phyloP scores from a whole-genome alignment of 2,329 filamentous ascomycete genomes.

The Phyllosticta citriasiana region DNA sequence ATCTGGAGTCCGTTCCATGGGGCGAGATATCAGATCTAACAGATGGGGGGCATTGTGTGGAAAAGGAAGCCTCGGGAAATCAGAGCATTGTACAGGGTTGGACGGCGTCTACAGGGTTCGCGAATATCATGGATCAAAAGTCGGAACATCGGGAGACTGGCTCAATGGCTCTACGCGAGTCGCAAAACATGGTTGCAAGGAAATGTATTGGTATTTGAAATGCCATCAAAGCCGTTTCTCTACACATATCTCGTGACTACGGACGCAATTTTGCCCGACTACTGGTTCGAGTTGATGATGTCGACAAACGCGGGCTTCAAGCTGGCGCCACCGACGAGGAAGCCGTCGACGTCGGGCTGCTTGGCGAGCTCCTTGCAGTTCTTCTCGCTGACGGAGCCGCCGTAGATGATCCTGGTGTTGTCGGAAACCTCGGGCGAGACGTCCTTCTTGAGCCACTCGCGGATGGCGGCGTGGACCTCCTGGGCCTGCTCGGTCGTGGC shows the following conservation, averaged over 20 bases:
- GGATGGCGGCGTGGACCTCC: constrained; percentile 61
- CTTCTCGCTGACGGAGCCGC: constrained; percentile 94
- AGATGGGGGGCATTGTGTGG: not conserved
- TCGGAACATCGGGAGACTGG: not conserved
- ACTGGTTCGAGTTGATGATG: constrained; percentile 52
- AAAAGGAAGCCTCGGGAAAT: not conserved
- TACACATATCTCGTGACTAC: not conserved
- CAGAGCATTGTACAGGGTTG: constrained; percentile 3
- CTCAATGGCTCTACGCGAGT: not conserved
- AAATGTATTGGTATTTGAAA: constrained; percentile 1
- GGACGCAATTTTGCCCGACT: not conserved
- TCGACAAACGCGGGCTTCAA: constrained; percentile 87
- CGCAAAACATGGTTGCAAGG: not conserved
- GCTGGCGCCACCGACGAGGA: constrained; percentile 91
- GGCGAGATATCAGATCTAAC: constrained; percentile 24
- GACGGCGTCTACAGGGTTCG: constrained; percentile 6
- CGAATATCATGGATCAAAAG: not conserved
- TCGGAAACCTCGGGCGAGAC: constrained; percentile 72
- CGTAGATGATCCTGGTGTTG: constrained; percentile 89
- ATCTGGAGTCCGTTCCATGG: constrained; percentile 57
- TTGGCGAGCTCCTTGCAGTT: constrained; percentile 90
- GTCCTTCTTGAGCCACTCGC: constrained; percentile 68
- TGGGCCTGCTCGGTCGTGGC: constrained; percentile 33
- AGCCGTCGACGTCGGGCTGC: constrained; percentile 93
- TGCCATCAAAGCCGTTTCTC: not conserved